phyloP scores from a whole-genome alignment of 225 moss, liverwort and hornwort species.

The Ulota crispa region DNA sequence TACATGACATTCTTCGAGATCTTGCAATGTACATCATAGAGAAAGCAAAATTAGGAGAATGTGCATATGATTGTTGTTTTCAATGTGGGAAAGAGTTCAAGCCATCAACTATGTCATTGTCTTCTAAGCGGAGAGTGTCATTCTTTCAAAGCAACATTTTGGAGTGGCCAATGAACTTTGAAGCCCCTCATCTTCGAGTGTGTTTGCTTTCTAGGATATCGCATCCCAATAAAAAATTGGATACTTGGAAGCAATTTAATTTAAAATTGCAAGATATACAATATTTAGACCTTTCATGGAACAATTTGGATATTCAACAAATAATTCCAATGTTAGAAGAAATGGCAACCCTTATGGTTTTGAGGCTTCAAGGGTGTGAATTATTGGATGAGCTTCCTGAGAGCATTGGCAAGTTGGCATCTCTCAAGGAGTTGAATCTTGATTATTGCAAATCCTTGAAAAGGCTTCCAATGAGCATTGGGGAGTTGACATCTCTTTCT shows the following conservation, averaged over 20 bases:
- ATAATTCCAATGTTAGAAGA: no score
- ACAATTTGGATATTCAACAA: background rate
- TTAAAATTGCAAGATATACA: fast-evolving
- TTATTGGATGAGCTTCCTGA: no score
- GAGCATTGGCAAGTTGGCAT: no score
- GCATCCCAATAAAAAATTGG: fast-evolving
- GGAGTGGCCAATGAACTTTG: fast-evolving
- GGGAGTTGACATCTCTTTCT: no score
- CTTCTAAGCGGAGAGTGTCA: conserved; percentile 1
- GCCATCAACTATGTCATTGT: no score
- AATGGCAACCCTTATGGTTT: no score
- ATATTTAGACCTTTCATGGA: background rate
- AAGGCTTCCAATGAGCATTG: no score
- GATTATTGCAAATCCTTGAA: no score
- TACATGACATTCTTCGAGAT: background rate
- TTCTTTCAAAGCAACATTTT: background rate
- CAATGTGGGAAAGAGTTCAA: background rate
- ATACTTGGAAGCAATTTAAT: fast-evolving
- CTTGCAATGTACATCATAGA: background rate
- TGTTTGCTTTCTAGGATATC: fast-evolving
- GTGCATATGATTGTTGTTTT: background rate
- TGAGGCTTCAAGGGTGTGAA: no score
- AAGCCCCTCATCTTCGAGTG: background rate
- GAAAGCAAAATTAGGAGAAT: fast-evolving
- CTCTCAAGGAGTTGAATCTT: no score